Percentiles rank a stretch among this genome's conserved stretches.
Conservation (phyloP, 768 basidiomycete genomes). For the Hygrophorus russula region DNA sequence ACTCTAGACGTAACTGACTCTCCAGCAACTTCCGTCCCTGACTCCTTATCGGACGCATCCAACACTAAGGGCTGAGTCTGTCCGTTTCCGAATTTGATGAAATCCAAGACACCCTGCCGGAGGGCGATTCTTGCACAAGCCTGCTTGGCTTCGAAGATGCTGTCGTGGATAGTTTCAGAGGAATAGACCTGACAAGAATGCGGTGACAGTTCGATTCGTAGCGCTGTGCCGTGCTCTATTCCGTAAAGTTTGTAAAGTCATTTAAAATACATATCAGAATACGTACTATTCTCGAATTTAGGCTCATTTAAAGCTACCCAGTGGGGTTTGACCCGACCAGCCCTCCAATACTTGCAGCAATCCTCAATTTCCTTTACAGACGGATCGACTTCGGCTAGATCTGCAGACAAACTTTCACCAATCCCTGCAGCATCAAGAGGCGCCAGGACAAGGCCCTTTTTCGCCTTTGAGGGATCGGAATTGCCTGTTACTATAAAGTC, state of each 20-base stretch:
- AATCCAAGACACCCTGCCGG: slow-evolving; percentile 42
- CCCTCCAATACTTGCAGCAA: slow-evolving; percentile 45
- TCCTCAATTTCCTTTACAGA: slow-evolving; percentile 35
- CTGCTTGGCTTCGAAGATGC: slow-evolving; percentile 31
- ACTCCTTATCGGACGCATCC: neutral
- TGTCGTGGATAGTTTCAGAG: slow-evolving; percentile 31
- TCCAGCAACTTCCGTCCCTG: neutral
- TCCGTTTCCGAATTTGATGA: slow-evolving; percentile 44
- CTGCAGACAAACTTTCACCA: neutral
- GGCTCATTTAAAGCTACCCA: slow-evolving; percentile 42
- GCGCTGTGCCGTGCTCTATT: slow-evolving; percentile 41
- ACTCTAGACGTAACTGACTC: neutral
- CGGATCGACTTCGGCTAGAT: slow-evolving; percentile 1
- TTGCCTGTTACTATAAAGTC: slow-evolving; percentile 44
- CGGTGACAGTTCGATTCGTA: slow-evolving; percentile 41
- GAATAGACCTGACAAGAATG: slow-evolving; percentile 43
- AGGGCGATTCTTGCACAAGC: slow-evolving; percentile 47
- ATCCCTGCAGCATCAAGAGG: slow-evolving; percentile 14
- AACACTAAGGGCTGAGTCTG: slow-evolving; percentile 25
- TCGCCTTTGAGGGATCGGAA: slow-evolving; percentile 20
- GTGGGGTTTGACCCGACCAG: slow-evolving; percentile 34
- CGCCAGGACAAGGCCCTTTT: slow-evolving; percentile 22
- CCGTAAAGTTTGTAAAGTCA: neutral
- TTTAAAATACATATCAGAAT: neutral
- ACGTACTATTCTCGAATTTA: slow-evolving; percentile 33